phyloP scores from a whole-genome alignment of 805 yeast species.

The Teunomyces pallodes region DNA sequence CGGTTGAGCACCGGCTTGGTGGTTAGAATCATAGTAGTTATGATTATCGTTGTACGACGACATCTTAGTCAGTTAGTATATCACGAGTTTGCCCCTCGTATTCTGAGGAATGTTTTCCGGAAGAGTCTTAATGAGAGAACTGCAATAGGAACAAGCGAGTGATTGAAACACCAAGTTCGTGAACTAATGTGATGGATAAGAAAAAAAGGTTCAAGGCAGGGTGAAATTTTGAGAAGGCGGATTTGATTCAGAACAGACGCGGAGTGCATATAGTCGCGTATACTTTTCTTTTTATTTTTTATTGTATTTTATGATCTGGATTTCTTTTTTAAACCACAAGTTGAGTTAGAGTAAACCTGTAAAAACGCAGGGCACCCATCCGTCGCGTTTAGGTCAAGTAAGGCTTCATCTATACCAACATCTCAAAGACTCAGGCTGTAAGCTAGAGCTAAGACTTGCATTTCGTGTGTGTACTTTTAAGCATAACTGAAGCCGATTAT shows the following conservation, averaged over 20 bases:
- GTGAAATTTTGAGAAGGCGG: slow-evolving; percentile 3
- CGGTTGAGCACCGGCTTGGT: slow-evolving; percentile 21
- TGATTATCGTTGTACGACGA: slow-evolving; percentile 61
- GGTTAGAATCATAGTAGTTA: slow-evolving; percentile 39
- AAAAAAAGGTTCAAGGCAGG: slow-evolving; percentile 2
- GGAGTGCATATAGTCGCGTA: slow-evolving; percentile 2
- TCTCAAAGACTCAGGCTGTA: too few species aligned
- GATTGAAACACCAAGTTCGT: neutral
- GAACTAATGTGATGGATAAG: slow-evolving; percentile 1
- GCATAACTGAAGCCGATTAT: too few species aligned
- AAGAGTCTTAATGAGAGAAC: slow-evolving; percentile 5
- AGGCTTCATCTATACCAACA: too few species aligned
- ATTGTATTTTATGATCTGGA: slow-evolving; percentile 3
- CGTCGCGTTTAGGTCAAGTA: neutral
- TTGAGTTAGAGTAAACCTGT: neutral
- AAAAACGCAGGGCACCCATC: neutral
- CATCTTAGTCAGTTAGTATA: slow-evolving; percentile 40
- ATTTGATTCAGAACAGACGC: slow-evolving; percentile 2
- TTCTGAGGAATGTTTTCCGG: slow-evolving; percentile 1
- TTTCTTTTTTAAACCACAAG: slow-evolving; percentile 1
- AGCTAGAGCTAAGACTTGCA: too few species aligned
- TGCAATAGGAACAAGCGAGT: slow-evolving; percentile 1
- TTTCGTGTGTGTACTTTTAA: too few species aligned
- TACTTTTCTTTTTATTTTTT: neutral
- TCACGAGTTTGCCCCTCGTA: neutral